Evolutionary conservation across 306 rosid genomes (phyloP), one percentile per base, ranked within the genome.

Genomic region (Fragaria ananassa): DNA sequence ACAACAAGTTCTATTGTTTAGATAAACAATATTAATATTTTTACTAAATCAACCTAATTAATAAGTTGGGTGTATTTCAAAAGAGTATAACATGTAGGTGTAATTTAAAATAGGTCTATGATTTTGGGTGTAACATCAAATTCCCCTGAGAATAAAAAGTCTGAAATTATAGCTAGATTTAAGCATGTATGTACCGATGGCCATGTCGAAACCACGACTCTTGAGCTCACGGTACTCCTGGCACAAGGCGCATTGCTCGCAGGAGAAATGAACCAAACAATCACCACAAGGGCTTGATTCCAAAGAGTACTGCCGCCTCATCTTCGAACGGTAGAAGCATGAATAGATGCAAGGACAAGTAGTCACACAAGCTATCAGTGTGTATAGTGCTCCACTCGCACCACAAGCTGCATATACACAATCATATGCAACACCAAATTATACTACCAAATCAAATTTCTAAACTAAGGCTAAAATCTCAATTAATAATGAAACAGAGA

Each of bases 151-250:
- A 56, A 56, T 21, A 34, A 21, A 21, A 21, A 23, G 11, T 23
- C 62, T 9, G 31, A 21, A 11, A 60, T 0, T 58, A 25, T 10
- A 10, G 25, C 58, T 53, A 53, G 25, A 6, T 19, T 53, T 8
- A 53, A 53, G 58, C 0, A 8, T 19, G 18, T 2, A 46, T n/a
- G n/a, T 87, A 90, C 96, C 93, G 14, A 91, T 78, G 25, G 35
- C 2, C 96, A 93, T 78, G 90, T 93, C 63, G 8, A 78, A 91
- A 2, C 98, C 97, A 1, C 72, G 88, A 47, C 37, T 65, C 35
- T 87, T 8, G 54, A 93, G 97, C 83, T 91, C 94, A 9, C 97
- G 97, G 29, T 91, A 90, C 76, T 90, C 97, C 74, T 91, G 97
- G 72, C 89, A 86, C 66, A 93, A 42, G 4, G 97, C 92, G 17